phyloP scores from a whole-genome alignment of 768 basidiomycete species.

The Mycena rosella region DNA sequence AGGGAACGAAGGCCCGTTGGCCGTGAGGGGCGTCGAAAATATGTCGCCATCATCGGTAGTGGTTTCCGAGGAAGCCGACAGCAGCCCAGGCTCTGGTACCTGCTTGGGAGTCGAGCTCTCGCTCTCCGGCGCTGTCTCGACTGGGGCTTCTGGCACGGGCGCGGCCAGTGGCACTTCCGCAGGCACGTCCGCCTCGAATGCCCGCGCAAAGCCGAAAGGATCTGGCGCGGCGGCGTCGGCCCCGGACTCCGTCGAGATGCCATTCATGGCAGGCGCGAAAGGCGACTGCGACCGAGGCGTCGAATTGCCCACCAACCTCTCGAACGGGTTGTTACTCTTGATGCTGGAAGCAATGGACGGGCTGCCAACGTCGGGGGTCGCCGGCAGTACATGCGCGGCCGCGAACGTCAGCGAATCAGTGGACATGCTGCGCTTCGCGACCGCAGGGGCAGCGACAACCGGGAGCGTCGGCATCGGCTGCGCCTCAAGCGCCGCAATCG shows the following conservation, averaged over 20 bases:
- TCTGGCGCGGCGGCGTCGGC: conserved; percentile 44
- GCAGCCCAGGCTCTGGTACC: background rate
- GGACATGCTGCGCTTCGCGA: conserved; percentile 51
- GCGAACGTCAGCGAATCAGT: conserved; percentile 69
- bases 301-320: conserved; percentile 67
- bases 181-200: conserved; percentile 40
- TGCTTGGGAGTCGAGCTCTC: conserved; percentile 18
- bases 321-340: conserved; percentile 96
- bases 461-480: conserved; percentile 37
- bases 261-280: conserved; percentile 62
- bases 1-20: conserved; percentile 55
- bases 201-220: conserved; percentile 41
- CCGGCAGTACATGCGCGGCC: conserved; percentile 78
- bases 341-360: conserved; percentile 58
- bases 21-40: conserved; percentile 47
- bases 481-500: conserved; percentile 53
- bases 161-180: too few species aligned
- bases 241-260: conserved; percentile 54
- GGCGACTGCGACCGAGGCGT: conserved; percentile 70
- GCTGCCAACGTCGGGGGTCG: conserved; percentile 72
- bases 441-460: conserved; percentile 16
- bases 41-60: conserved; percentile 34
- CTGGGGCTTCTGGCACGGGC: conserved; percentile 15
- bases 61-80: conserved; percentile 10
- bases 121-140: conserved; percentile 9